Conservation (phyloP, 208 protist species). For the Angomonas deanei region DNA sequence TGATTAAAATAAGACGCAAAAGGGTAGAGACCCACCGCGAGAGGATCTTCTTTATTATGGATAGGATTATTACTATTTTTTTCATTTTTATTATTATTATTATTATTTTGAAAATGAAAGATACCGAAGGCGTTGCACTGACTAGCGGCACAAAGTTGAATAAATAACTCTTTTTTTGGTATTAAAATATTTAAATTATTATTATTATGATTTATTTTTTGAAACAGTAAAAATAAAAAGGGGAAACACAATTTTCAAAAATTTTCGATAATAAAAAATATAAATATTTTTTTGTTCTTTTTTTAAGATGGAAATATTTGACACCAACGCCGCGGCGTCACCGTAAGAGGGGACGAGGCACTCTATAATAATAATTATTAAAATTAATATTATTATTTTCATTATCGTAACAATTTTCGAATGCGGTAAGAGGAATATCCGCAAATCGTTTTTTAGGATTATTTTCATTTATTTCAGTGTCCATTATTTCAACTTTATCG, state of each 20-base stretch:
- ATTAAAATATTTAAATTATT: no score
- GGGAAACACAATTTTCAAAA: slow-evolving; percentile 1
- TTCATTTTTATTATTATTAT: no score
- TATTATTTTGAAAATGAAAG: not conserved
- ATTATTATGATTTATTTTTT: no score
- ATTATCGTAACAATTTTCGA: no score
- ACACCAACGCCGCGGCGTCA: not conserved
- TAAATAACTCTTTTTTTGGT: not conserved
- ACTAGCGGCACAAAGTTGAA: not conserved
- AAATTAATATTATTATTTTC: no score
- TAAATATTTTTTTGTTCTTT: not conserved
- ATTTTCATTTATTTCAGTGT: no score
- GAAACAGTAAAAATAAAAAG: not conserved
- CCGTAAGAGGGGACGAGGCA: slow-evolving; percentile 1
- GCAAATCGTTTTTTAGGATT: no score
- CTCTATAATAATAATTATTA: no score
- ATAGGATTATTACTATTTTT: not conserved
- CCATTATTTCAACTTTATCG: no score
- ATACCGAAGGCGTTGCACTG: slow-evolving; percentile 6
- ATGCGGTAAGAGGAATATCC: no score
- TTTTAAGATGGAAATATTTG: not conserved
- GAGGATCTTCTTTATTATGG: not conserved
- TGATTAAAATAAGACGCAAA: slow-evolving; percentile 5
- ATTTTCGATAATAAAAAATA: not conserved
- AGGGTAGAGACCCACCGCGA: slow-evolving; percentile 1